phyloP scores from a whole-genome alignment of 2,329 filamentous ascomycete genomes.

The Simplicillium sp. region DNA sequence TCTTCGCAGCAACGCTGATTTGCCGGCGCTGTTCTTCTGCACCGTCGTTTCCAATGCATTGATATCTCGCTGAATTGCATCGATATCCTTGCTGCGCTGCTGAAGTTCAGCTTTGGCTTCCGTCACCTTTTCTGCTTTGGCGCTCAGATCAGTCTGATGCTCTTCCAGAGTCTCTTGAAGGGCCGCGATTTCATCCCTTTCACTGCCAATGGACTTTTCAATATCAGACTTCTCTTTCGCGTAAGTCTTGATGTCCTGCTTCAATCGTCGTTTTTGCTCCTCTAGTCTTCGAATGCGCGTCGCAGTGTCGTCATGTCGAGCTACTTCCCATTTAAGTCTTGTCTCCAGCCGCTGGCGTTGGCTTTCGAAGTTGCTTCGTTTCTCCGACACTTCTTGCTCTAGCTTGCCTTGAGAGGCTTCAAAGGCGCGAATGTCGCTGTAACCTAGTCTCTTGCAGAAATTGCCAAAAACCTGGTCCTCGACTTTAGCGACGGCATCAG shows the following conservation, averaged over 20 bases:
- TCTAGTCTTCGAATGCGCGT: constrained; percentile 61
- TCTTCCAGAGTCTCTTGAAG: constrained; percentile 64
- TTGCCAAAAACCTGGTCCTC: constrained; percentile 80
- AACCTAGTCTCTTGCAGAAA: constrained; percentile 83
- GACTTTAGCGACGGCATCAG: constrained; percentile 61
- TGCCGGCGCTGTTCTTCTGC: constrained; percentile 73
- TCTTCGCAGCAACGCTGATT: constrained; percentile 75
- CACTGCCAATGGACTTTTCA: constrained; percentile 60
- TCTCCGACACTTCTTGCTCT: constrained; percentile 82
- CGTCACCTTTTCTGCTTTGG: constrained; percentile 67
- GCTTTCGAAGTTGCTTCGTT: constrained; percentile 75
- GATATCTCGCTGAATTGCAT: constrained; percentile 62
- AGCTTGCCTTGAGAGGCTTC: constrained; percentile 87
- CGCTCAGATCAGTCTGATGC: constrained; percentile 55
- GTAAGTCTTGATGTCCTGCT: constrained; percentile 60
- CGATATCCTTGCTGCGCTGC: constrained; percentile 76
- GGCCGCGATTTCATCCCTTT: constrained; percentile 68
- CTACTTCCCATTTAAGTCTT: constrained; percentile 47
- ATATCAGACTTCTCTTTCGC: constrained; percentile 65
- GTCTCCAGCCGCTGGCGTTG: constrained; percentile 69
- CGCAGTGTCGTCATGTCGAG: constrained; percentile 46
- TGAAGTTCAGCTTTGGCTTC: constrained; percentile 72
- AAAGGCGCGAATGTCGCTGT: constrained; percentile 83
- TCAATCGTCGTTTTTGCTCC: constrained; percentile 54
- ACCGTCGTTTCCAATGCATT: constrained; percentile 77